Percentiles rank a stretch among this genome's conserved stretches.
These are phyloP conservation scores for Diplodia seriata DNA, from an alignment of 2,329 filamentous ascomycete genomes.

Conservation along the genomic window DNA sequence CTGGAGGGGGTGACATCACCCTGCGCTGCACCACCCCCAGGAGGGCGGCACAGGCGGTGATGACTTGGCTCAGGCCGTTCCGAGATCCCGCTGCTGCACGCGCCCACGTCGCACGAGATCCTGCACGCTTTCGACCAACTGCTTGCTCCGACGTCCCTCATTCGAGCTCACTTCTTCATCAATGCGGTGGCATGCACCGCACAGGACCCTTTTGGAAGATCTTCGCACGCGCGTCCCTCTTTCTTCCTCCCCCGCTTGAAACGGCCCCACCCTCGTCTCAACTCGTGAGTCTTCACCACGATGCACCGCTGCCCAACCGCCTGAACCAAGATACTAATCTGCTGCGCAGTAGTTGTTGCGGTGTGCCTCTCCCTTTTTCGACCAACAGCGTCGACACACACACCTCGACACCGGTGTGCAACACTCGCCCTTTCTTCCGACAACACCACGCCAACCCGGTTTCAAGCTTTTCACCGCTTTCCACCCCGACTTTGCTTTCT, in stretches of 20 bases:
- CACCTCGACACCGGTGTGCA: neutral
- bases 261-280: constrained; percentile 13
- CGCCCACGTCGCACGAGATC: constrained; percentile 23
- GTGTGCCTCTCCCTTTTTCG: neutral
- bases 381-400: neutral
- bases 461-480: neutral
- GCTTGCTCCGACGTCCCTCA: neutral
- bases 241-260: neutral
- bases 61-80: constrained; percentile 3
- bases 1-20: constrained; percentile 22
- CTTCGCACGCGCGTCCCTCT: constrained; percentile 15
- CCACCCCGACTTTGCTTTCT: neutral
- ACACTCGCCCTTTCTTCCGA: neutral
- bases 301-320: constrained; percentile 24
- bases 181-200: neutral
- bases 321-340: neutral
- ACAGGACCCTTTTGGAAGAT: neutral
- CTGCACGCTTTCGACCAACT: neutral
- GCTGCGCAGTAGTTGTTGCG: constrained; percentile 1
- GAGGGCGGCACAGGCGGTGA: neutral
- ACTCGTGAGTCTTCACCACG: constrained; percentile 10
- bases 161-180: neutral
- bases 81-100: constrained; percentile 1
- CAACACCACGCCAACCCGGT: neutral
- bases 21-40: neutral